phyloP scores from a whole-genome alignment of 1,284 basidiomycete species.

The Trichosporon sp. region DNA sequence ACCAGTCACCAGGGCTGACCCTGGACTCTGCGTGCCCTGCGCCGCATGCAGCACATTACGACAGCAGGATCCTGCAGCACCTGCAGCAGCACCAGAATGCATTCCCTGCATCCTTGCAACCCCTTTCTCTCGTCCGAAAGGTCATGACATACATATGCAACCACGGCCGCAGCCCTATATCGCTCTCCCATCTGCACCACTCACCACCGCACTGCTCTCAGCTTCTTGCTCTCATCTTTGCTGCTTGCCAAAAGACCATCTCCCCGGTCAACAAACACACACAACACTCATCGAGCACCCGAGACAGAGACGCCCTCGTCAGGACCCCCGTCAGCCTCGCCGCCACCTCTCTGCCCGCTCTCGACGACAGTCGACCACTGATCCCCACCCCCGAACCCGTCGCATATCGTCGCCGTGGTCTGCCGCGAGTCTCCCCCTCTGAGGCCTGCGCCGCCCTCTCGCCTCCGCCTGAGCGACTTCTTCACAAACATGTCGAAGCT shows the following conservation, averaged over 20 bases:
- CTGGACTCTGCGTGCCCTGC: not conserved
- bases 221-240: not conserved
- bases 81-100: not conserved
- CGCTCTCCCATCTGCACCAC: not conserved
- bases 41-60: not conserved
- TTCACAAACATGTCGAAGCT: constrained; percentile 4
- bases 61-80: not conserved
- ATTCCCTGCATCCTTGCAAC: not conserved
- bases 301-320: not conserved
- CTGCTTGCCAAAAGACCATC: not conserved
- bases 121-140: not conserved
- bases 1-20: too few species aligned
- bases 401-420: not conserved
- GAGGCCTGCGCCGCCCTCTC: not conserved
- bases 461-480: not conserved
- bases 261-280: not conserved
- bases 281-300: not conserved
- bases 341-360: not conserved
- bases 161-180: not conserved
- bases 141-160: not conserved
- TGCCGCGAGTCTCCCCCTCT: not conserved
- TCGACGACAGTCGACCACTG: not conserved
- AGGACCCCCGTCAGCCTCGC: not conserved
- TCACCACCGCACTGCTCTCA: not conserved
- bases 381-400: not conserved